These are phyloP conservation scores for Neonectria coccinea DNA, from an alignment of 2,329 filamentous ascomycete genomes.

Conservation along the genomic window DNA sequence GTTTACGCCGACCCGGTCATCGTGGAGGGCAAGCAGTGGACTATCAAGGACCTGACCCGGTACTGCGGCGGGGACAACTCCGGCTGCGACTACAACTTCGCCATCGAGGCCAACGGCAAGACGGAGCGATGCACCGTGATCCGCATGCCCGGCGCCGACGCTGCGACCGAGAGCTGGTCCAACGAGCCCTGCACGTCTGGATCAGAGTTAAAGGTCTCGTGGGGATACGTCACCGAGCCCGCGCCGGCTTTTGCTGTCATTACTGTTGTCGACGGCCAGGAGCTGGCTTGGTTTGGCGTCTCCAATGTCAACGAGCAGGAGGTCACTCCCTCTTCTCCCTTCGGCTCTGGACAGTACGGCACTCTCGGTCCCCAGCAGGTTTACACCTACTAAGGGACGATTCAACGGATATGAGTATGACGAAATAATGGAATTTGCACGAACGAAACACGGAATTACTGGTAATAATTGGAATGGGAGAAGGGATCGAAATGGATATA, in stretches of 20 bases:
- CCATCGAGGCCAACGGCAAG: slow-evolving; percentile 30
- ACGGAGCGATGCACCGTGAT: slow-evolving; percentile 34
- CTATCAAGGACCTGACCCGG: slow-evolving; percentile 30
- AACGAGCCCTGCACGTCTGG: slow-evolving; percentile 31
- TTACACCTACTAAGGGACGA: slow-evolving; percentile 29
- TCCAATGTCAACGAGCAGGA: slow-evolving; percentile 34
- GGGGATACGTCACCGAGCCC: slow-evolving; percentile 36
- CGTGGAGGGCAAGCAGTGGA: slow-evolving; percentile 29
- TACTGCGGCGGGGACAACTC: slow-evolving; percentile 31
- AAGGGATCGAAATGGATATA: background rate
- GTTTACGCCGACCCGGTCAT: slow-evolving; percentile 23
- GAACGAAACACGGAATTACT: background rate
- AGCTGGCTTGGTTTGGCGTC: slow-evolving; percentile 39
- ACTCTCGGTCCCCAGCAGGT: slow-evolving; percentile 34
- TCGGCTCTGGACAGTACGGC: slow-evolving; percentile 32
- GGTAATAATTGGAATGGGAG: background rate
- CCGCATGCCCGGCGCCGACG: slow-evolving; percentile 29
- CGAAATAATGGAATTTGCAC: background rate
- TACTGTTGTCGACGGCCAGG: slow-evolving; percentile 30
- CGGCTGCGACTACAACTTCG: slow-evolving; percentile 38
- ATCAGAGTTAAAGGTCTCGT: slow-evolving; percentile 32
- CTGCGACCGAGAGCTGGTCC: slow-evolving; percentile 34
- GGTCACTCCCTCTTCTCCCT: slow-evolving; percentile 28
- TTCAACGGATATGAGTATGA: background rate
- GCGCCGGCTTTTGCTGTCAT: slow-evolving; percentile 35